Evolutionary conservation across 2,329 filamentous ascomycete genomes (phyloP), one percentile per base, ranked within the genome.

Genomic region (Sphaceloma murrayae): DNA sequence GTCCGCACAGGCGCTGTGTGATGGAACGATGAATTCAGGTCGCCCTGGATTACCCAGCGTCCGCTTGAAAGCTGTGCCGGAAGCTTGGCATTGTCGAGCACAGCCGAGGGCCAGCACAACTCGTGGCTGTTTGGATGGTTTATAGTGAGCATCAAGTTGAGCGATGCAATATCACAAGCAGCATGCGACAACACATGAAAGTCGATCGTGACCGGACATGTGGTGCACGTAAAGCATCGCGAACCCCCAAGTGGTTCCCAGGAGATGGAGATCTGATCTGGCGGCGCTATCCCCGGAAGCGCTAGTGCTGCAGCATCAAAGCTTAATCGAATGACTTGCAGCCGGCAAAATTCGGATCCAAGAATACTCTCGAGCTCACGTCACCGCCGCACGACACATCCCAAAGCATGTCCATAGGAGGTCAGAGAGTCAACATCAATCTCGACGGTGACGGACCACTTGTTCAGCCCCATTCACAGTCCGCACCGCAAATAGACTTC

Each of bases 381-480:
- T 24, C 18, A 36, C 43, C 16, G 16, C 24, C 9, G 5, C 9
- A 13, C 16, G 24, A 27, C 24, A 27, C 24, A 27, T 27, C 24
- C 24, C 14, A 18, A 21, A 29, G 10, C 18, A 51, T 51, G 49
- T 34, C 46, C 52, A 65, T 76, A 33, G 65, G 68, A 47, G 78
- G 79, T 32, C 72, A 82, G 53, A 69, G 74, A 42, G 79, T 82
- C 51, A 64, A 72, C 19, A 57, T 82, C 13, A 69, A 80, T 54
- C 64, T 82, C 19, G 74, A 74, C 24, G 70, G 72, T 43, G 66
- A 68, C 18, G 64, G 32, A 60, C 67, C 27, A 59, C 66, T 19
- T 60, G 64, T 24, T 58, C 61, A 13, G 48, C 14, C 27, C 13
- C 13, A 50, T 5, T 48, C 54, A 7, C 40, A 46, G n/a, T 51